phyloP scores from a whole-genome alignment of 2,329 filamentous ascomycete species.

The Microcyclospora pomicola region DNA sequence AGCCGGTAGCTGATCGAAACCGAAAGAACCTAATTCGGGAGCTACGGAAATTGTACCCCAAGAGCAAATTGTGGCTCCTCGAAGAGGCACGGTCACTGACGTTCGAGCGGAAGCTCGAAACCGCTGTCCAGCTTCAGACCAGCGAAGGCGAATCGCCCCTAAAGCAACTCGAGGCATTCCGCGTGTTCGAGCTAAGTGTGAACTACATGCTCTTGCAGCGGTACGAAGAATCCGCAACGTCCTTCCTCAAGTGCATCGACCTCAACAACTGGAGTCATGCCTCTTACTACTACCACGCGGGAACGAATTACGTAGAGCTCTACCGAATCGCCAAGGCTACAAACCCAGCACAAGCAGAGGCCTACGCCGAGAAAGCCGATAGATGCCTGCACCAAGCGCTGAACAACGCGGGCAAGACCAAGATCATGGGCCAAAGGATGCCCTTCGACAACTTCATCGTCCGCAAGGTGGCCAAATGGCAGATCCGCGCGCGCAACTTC shows the following conservation, averaged over 20 bases:
- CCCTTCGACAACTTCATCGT: slow-evolving; percentile 79
- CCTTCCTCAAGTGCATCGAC: slow-evolving; percentile 57
- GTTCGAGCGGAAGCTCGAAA: slow-evolving; percentile 50
- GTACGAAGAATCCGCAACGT: slow-evolving; percentile 58
- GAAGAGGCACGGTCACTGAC: slow-evolving; percentile 72
- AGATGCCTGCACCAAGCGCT: slow-evolving; percentile 59
- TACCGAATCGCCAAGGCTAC: slow-evolving; percentile 50
- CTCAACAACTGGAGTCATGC: slow-evolving; percentile 86
- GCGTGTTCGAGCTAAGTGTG: slow-evolving; percentile 71
- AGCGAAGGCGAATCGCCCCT: slow-evolving; percentile 39
- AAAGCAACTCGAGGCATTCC: slow-evolving; percentile 76
- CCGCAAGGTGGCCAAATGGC: slow-evolving; percentile 80
- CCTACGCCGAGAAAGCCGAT: slow-evolving; percentile 40
- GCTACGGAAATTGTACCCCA: slow-evolving; percentile 67
- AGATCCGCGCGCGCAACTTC: slow-evolving; percentile 55
- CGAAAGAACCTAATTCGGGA: slow-evolving; percentile 53
- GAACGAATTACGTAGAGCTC: slow-evolving; percentile 60
- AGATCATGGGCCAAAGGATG: slow-evolving; percentile 76
- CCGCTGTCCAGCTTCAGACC: slow-evolving; percentile 47
- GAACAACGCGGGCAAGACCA: slow-evolving; percentile 66
- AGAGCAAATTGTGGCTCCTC: slow-evolving; percentile 71
- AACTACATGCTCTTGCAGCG: slow-evolving; percentile 66
- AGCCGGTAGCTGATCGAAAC: slow-evolving; percentile 52
- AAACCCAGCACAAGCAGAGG: slow-evolving; percentile 33
- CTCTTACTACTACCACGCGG: slow-evolving; percentile 81